Conservation (phyloP, 306 rosid genomes). For the Purshia tridentata region DNA sequence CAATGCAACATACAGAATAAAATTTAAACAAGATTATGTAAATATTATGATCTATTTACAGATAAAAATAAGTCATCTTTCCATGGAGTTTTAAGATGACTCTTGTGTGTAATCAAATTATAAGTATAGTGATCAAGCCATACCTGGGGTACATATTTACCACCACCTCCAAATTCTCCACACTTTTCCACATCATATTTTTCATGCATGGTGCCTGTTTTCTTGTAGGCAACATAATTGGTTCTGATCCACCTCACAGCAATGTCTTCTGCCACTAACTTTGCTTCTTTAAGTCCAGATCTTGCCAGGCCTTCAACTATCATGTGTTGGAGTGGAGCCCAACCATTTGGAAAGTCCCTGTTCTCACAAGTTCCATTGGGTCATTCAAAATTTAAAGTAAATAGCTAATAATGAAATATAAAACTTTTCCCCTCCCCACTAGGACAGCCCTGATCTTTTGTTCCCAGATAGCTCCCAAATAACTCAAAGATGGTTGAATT, state of each 20-base stretch:
- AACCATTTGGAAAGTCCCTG: constrained; percentile 98
- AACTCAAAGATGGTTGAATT: not conserved
- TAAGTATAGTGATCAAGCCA: not conserved
- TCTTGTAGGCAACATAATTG: constrained; percentile 67
- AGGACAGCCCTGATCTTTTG: not conserved
- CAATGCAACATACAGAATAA: constrained; percentile 31
- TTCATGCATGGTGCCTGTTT: constrained; percentile 78
- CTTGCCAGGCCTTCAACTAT: constrained; percentile 80
- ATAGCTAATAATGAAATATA: not conserved
- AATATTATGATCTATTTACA: not conserved
- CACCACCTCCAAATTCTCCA: constrained; percentile 85
- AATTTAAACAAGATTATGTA: not conserved
- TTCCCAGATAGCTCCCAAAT: not conserved
- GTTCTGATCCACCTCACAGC: constrained; percentile 78
- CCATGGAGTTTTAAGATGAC: not conserved
- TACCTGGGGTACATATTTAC: constrained; percentile 83
- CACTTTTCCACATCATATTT: constrained; percentile 67
- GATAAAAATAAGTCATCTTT: no score
- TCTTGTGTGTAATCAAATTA: not conserved
- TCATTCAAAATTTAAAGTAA: not conserved
- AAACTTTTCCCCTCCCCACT: not conserved
- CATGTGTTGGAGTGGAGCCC: constrained; percentile 97
- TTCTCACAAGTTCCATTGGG: constrained; percentile 9
- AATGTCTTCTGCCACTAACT: constrained; percentile 65
- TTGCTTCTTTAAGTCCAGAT: constrained; percentile 73